Conservation (phyloP, 345 rosid genomes). For the Citrus sp. region DNA sequence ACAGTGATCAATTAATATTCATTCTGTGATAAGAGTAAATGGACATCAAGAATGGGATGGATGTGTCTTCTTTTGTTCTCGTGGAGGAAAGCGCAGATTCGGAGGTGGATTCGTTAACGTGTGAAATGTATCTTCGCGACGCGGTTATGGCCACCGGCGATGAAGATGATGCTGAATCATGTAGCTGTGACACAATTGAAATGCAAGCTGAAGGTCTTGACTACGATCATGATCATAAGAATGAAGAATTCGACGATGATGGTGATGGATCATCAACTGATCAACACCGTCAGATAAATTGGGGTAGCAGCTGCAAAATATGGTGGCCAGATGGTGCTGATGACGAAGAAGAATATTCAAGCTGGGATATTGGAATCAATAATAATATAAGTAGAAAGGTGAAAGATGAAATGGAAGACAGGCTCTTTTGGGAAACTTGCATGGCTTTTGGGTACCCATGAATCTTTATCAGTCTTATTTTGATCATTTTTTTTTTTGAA, state of each 20-base stretch:
- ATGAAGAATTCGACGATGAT: not conserved
- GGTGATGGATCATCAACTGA: not conserved
- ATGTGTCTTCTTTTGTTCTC: constrained; percentile 40
- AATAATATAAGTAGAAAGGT: constrained; percentile 23
- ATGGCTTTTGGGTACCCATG: constrained; percentile 56
- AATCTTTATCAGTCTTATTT: not conserved
- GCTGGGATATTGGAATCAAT: not conserved
- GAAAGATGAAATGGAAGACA: constrained; percentile 53
- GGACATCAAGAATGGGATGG: constrained; percentile 26
- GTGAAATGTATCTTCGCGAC: constrained; percentile 3
- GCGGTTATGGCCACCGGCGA: not conserved
- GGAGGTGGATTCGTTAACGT: constrained; percentile 22
- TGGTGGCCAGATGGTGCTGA: constrained; percentile 14
- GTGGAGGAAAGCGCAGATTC: constrained; percentile 56
- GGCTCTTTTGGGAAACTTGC: constrained; percentile 65
- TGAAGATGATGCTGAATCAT: constrained; percentile 57
- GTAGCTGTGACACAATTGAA: constrained; percentile 31
- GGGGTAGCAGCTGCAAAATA: constrained; percentile 14
- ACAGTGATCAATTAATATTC: not conserved
- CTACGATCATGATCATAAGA: constrained; percentile 5
- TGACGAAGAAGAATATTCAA: constrained; percentile 27
- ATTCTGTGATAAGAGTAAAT: not conserved
- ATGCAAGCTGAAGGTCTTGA: not conserved
- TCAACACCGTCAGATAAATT: not conserved
- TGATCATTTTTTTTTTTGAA: not conserved